Conservation (phyloP, 2,329 filamentous ascomycete species). For the Talaromyces sp. region DNA sequence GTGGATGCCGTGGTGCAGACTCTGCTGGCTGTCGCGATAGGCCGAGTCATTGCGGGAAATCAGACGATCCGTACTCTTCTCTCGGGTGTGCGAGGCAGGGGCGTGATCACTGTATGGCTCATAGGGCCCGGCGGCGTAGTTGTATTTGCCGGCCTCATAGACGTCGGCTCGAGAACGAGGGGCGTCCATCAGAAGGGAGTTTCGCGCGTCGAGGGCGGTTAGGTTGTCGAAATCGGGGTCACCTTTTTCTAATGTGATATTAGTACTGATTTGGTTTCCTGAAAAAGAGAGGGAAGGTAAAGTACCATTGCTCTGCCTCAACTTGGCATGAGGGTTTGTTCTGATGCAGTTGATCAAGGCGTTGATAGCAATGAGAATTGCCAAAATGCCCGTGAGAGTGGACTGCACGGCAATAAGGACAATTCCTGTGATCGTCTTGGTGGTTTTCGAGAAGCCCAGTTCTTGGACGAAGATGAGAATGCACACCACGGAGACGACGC, state of each 20-base stretch:
- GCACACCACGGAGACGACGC: slow-evolving; percentile 81
- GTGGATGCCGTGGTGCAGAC: slow-evolving; percentile 18
- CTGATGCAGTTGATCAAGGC: slow-evolving; percentile 76
- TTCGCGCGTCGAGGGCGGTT: slow-evolving; percentile 80
- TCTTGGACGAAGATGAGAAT: slow-evolving; percentile 92
- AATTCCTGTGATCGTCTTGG: slow-evolving; percentile 90
- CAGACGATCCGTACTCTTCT: slow-evolving; percentile 31
- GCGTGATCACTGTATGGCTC: slow-evolving; percentile 34
- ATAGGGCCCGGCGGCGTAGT: slow-evolving; percentile 34
- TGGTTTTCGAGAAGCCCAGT: slow-evolving; percentile 82
- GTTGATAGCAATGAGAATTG: slow-evolving; percentile 84
- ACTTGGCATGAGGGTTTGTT: slow-evolving; percentile 84
- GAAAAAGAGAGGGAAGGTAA: slow-evolving; percentile 13
- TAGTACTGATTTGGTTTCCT: neutral
- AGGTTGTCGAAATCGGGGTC: slow-evolving; percentile 74
- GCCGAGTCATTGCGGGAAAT: slow-evolving; percentile 22
- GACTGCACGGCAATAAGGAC: slow-evolving; percentile 90
- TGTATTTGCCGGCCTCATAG: slow-evolving; percentile 36
- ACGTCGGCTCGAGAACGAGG: slow-evolving; percentile 6
- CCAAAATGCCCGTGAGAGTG: slow-evolving; percentile 72
- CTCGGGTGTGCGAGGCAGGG: slow-evolving; percentile 13
- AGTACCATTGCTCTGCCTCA: slow-evolving; percentile 85
- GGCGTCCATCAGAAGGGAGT: slow-evolving; percentile 47
- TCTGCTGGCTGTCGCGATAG: slow-evolving; percentile 17
- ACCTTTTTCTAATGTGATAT: slow-evolving; percentile 59